These are phyloP conservation scores for Perkinsus chesapeaki DNA, from an alignment of 169 alveolate genomes.

Conservation along the genomic window DNA sequence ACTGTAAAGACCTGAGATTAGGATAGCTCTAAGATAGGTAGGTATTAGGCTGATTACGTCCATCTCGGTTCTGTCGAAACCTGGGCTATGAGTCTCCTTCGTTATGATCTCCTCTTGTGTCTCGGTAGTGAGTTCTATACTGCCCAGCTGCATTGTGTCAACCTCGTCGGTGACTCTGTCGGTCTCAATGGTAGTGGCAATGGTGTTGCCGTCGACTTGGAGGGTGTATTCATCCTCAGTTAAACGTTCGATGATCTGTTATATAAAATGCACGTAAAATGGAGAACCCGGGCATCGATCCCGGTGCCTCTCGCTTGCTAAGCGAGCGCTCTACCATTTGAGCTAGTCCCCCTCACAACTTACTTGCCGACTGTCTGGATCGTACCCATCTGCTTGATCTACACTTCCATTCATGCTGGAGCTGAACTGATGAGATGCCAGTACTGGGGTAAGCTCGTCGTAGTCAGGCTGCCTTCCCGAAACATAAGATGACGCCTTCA, in stretches of 20 bases:
- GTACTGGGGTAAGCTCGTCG: neutral
- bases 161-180: too few species aligned
- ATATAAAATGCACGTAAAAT: neutral
- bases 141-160: neutral
- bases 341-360: slow-evolving; percentile 87
- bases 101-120: neutral
- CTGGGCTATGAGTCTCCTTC: neutral
- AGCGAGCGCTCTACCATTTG: slow-evolving; percentile 99
- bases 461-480: too few species aligned
- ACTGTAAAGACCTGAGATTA: too few species aligned
- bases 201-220: neutral
- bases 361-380: too few species aligned
- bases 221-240: neutral
- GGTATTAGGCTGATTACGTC: neutral
- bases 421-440: too few species aligned
- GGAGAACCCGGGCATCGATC: slow-evolving; percentile 91
- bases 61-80: neutral
- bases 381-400: too few species aligned
- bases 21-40: too few species aligned
- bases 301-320: slow-evolving; percentile 99
- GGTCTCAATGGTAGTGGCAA: neutral
- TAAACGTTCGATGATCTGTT: neutral
- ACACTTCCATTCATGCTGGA: too few species aligned
- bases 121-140: neutral
- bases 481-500: too few species aligned